Evolutionary conservation across 2,329 filamentous ascomycete genomes (phyloP), one percentile per base, ranked within the genome.

Genomic region (Orbilia javanica): DNA sequence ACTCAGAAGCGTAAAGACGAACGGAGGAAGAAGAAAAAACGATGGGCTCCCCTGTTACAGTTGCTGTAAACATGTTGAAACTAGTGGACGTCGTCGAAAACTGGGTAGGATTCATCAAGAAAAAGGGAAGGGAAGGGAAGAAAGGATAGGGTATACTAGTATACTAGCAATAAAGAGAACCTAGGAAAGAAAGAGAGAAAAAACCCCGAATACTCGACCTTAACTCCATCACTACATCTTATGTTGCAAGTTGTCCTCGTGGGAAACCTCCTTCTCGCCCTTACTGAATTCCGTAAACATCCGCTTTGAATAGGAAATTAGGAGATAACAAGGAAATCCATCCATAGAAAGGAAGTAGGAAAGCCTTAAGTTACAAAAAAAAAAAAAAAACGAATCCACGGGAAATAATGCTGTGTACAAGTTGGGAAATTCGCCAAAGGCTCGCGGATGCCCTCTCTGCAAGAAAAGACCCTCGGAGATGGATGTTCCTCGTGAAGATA

Each of bases 281-380:
- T 36, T 42, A 18, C 3, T n/a, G 10, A 18, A 46, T 27, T 46
- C 68, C 68, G 18, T 60, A 60, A 60, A 42, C 13, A 42, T 42
- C 55, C 55, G 55, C 55, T n/a, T 55, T 46, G 55, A 27, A 57
- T 55, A 46, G 68, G 68, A 72, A 72, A 55, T 36, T 39, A 70
- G 27, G 52, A 70, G 46, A 27, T 34, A 18, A n/a, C 39, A 62
- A 62, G 31, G 31, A 62, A 70, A 65, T 27, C 60, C 48, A 50
- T 55, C 44, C 44, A 73, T 44, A 52, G 39, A 68, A 68, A 48
- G 64, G 20, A 50, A 52, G 63, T 42, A 36, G 52, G 36, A 72
- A 65, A 52, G 27, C 36, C 20, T 39, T 73, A 73, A 73, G 69
- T 57, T 73, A 73, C 69, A 73, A 50, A 42, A 50, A 73, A 73